Evolutionary conservation across 176 grass and related monocot genomes (phyloP), one percentile per base, ranked within the genome.

Genomic region (Neostapfia colusana): DNA sequence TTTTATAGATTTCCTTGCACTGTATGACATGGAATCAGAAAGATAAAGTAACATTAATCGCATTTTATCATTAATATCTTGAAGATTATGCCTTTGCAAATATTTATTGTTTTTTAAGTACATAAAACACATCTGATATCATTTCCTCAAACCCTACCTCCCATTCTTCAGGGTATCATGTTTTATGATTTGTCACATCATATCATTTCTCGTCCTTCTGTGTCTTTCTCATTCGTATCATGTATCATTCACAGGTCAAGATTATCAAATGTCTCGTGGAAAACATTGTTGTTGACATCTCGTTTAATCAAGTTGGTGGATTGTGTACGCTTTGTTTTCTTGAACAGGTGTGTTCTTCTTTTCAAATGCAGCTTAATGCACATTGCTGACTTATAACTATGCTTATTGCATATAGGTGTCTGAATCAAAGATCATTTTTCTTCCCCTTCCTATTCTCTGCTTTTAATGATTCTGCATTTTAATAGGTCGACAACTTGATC

Each of bases 251-350:
- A 40, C 94, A 97, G 94, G 94, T 97, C 55, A 97, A 97, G 81
- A 86, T 97, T 76, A 93, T 97, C 67, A 97, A 97, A 77, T 97
- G 94, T 81, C 88, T 97, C 59, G 94, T 97, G 72, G 94, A 91
- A 69, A 91, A 93, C 80, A 97, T 97, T 89, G 88, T 93, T 87
- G 94, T 97, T 28, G 94, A 97, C 73, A 93, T 93, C 53, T 97
- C 94, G 51, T 97, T 88, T 83, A 97, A 97, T 89, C 94, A 97
- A 89, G 88, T 97, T 65, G 94, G 94, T 88, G 94, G 94, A 55
- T 67, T 97, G 67, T 97, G 90, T 49, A 97, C 94, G 37, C 90
- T 97, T 85, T 97, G 94, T 89, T 97, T 97, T 77, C 90, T 97
- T 75, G 90, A 89, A 87, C 67, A 97, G 94, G 94, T 97, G 42